phyloP scores from a whole-genome alignment of 805 yeast species.

The Lachancea dasiensis region DNA sequence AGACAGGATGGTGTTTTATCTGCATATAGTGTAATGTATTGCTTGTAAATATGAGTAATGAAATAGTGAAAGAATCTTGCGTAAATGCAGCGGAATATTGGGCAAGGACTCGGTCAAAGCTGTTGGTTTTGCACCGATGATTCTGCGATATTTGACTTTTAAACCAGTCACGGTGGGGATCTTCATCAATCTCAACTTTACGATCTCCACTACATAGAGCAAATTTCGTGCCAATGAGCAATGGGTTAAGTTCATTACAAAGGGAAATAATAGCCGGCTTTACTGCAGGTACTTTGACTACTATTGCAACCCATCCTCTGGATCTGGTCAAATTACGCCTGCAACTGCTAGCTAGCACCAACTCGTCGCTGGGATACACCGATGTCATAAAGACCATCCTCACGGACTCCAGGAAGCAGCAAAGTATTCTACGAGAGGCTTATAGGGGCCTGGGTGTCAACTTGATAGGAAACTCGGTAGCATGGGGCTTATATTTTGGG shows the following conservation, averaged over 20 bases:
- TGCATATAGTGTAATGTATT: slow-evolving; percentile 4
- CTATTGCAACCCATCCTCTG: slow-evolving; percentile 80
- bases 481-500: slow-evolving; percentile 87
- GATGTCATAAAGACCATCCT: slow-evolving; percentile 24
- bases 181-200: background rate
- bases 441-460: slow-evolving; percentile 82
- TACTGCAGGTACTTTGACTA: slow-evolving; percentile 74
- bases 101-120: too few relatives aligned
- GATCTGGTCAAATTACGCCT: slow-evolving; percentile 80
- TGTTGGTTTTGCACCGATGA: too few relatives aligned
- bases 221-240: background rate
- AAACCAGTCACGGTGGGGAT: too few relatives aligned
- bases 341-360: slow-evolving; percentile 47
- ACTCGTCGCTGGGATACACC: slow-evolving; percentile 24
- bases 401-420: slow-evolving; percentile 12
- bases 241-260: slow-evolving; percentile 23
- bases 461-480: slow-evolving; percentile 71
- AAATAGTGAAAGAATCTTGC: background rate
- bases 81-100: background rate
- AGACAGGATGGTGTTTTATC: background rate
- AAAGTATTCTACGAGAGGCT: slow-evolving; percentile 27
- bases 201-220: background rate
- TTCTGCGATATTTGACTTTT: too few relatives aligned
- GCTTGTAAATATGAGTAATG: slow-evolving; percentile 9
- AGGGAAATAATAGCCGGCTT: slow-evolving; percentile 66